phyloP scores from a whole-genome alignment of 2,329 filamentous ascomycete genomes.

The Elsinoe fawcettii region DNA sequence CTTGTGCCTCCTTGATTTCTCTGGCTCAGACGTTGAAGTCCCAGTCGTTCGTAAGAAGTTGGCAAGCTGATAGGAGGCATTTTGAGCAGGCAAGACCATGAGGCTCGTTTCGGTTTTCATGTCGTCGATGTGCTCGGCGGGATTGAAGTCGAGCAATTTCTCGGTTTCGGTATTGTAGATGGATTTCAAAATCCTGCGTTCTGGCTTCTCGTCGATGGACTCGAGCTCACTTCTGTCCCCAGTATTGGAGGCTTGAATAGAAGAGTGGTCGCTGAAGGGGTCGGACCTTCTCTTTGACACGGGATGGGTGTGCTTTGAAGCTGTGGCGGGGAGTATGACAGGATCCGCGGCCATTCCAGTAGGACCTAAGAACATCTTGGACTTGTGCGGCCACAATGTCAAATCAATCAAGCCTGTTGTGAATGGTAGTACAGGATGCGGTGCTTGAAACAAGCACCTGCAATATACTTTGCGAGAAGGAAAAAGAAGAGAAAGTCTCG shows the following conservation, averaged over 20 bases:
- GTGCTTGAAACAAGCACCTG: neutral
- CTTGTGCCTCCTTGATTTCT: conserved; percentile 16
- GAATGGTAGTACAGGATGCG: neutral
- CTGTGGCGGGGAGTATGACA: conserved; percentile 15
- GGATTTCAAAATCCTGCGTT: neutral
- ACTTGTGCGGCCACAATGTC: neutral
- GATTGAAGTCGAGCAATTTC: neutral
- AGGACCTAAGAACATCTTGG: conserved; percentile 15
- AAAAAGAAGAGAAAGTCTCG: neutral
- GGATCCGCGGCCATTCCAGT: conserved; percentile 18
- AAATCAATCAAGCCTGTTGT: neutral
- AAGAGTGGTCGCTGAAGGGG: conserved; percentile 11
- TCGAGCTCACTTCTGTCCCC: neutral
- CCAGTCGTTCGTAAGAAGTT: conserved; percentile 34
- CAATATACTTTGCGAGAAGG: neutral
- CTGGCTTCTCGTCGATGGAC: neutral
- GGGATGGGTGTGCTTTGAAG: neutral
- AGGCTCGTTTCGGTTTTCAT: conserved; percentile 29
- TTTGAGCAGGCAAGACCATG: conserved; percentile 24
- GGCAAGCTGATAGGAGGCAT: conserved; percentile 30
- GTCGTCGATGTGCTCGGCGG: conserved; percentile 18
- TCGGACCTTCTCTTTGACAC: conserved; percentile 6
- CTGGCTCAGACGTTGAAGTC: conserved; percentile 25
- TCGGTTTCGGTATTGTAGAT: conserved; percentile 10
- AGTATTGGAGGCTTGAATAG: neutral